phyloP scores from a whole-genome alignment of 108 stramenopile genomes.

The Stephanodiscus minutulus region DNA sequence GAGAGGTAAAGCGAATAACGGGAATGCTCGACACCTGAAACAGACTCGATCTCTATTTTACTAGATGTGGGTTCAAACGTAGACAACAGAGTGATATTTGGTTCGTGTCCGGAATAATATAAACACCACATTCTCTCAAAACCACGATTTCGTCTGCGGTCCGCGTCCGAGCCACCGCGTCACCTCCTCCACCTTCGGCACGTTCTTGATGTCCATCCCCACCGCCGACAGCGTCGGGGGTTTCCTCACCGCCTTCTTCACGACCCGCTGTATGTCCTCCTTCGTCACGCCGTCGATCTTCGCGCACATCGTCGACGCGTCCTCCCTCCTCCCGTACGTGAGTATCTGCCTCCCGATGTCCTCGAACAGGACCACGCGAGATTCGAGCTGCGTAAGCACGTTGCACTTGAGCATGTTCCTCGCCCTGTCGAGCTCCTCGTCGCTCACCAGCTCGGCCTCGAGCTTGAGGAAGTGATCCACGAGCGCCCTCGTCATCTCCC shows the following conservation, averaged over 20 bases:
- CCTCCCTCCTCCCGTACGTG: slow-evolving; percentile 91
- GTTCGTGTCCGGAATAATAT: too few species aligned
- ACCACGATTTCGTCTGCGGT: slow-evolving; percentile 8
- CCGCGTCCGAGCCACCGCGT: slow-evolving; percentile 54
- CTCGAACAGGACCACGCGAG: slow-evolving; percentile 92
- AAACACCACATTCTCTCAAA: neutral
- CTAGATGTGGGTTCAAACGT: too few species aligned
- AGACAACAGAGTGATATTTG: too few species aligned
- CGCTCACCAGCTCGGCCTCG: slow-evolving; percentile 67
- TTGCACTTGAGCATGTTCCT: slow-evolving; percentile 98
- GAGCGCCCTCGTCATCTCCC: slow-evolving; percentile 76
- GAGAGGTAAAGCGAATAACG: too few species aligned
- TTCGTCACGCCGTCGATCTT: slow-evolving; percentile 94
- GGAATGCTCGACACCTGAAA: too few species aligned
- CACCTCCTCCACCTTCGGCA: slow-evolving; percentile 81
- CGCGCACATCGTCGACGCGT: slow-evolving; percentile 76
- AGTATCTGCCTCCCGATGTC: slow-evolving; percentile 96
- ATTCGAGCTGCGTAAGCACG: slow-evolving; percentile 96
- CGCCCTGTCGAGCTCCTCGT: slow-evolving; percentile 91
- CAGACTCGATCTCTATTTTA: too few species aligned
- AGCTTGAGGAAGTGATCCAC: slow-evolving; percentile 78
- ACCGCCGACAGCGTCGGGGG: slow-evolving; percentile 84
- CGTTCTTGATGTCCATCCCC: slow-evolving; percentile 69
- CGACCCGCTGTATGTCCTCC: slow-evolving; percentile 86
- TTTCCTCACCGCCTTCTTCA: slow-evolving; percentile 61